These are phyloP conservation scores for Trichocomaceae sp. DNA, from an alignment of 2,329 filamentous ascomycete genomes.

Conservation along the genomic window DNA sequence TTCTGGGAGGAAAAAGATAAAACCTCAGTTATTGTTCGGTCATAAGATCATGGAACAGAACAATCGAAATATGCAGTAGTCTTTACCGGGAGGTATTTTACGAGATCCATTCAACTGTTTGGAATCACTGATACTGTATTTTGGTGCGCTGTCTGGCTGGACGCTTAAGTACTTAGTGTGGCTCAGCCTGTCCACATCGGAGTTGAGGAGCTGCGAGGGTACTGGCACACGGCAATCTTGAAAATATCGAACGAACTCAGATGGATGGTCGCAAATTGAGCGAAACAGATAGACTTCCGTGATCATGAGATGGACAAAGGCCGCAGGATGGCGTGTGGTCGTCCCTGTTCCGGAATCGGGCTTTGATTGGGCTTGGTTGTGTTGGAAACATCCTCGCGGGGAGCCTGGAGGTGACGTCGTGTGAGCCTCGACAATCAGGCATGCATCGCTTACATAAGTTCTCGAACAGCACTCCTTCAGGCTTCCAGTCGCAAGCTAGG, in stretches of 20 bases:
- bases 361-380: slow-evolving; percentile 4
- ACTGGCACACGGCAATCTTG: not conserved
- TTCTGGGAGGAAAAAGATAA: not conserved
- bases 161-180: not conserved
- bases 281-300: not conserved
- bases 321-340: not conserved
- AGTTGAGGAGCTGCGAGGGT: not conserved
- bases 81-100: not conserved
- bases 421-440: not conserved
- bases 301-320: not conserved
- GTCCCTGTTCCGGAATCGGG: not conserved
- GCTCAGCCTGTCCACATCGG: not conserved
- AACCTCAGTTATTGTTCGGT: not conserved
- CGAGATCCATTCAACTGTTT: not conserved
- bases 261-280: not conserved
- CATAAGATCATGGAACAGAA: not conserved
- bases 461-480: too few species aligned
- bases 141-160: not conserved
- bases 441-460: too few species aligned
- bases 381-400: slow-evolving; percentile 3
- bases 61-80: not conserved
- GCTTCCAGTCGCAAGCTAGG: too few species aligned
- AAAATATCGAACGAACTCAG: not conserved
- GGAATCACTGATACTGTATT: not conserved
- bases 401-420: slow-evolving; percentile 17